Evolutionary conservation across 352 stramenopile species (phyloP).

Genomic region (Globisporangium paddicum): DNA sequence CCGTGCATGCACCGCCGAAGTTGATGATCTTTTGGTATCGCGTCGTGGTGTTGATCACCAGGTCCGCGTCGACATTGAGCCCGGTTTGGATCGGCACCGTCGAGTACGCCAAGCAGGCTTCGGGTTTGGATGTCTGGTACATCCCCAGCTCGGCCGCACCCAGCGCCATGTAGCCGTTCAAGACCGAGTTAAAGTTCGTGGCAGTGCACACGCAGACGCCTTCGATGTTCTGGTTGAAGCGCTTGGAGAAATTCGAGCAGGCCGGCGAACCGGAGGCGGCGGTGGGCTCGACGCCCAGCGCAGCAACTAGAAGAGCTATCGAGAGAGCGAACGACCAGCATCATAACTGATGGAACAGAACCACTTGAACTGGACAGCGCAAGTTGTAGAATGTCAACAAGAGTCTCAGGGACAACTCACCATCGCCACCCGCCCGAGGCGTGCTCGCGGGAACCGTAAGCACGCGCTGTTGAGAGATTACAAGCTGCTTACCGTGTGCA

Average conservation of each 20-base stretch:
- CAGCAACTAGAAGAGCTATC: not conserved
- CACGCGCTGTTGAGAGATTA: not conserved
- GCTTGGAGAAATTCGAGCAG: slow-evolving; percentile 28
- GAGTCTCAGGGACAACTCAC: not conserved
- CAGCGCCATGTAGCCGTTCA: slow-evolving; percentile 26
- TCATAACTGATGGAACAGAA: not conserved
- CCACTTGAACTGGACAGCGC: not conserved
- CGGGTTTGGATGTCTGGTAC: slow-evolving; percentile 43
- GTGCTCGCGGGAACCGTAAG: not conserved
- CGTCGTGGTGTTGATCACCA: slow-evolving; percentile 29
- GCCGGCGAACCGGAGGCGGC: not conserved
- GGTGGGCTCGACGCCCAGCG: not conserved
- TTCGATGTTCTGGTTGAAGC: slow-evolving; percentile 35
- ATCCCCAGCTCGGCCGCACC: slow-evolving; percentile 26
- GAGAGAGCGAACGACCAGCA: slow-evolving; percentile 1
- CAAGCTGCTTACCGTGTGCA: no score
- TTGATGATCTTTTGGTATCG: slow-evolving; percentile 65
- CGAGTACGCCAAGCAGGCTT: slow-evolving; percentile 40
- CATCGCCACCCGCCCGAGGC: no score
- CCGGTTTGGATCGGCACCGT: slow-evolving; percentile 6
- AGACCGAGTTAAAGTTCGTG: slow-evolving; percentile 29
- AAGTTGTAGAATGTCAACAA: not conserved
- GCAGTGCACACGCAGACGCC: slow-evolving; percentile 56
- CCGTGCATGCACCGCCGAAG: slow-evolving; percentile 84
- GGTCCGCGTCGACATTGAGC: slow-evolving; percentile 15